Evolutionary conservation across 352 stramenopile genomes (phyloP).

Genomic region (Pythium oligandrum): DNA sequence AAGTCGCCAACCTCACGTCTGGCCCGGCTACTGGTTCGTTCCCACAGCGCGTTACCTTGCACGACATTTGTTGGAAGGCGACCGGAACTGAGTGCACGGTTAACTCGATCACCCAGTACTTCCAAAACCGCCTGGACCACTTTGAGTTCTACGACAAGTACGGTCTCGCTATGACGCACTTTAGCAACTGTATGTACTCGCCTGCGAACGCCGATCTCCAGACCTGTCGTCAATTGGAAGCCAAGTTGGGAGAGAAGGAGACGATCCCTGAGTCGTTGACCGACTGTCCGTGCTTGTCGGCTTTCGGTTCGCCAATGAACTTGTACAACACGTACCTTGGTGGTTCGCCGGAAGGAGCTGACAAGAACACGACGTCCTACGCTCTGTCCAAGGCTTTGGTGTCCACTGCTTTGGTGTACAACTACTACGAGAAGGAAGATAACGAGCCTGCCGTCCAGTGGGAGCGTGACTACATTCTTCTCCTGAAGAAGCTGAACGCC

Average conservation of each 20-base stretch:
- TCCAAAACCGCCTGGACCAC: constrained; percentile 52
- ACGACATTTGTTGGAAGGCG: constrained; percentile 50
- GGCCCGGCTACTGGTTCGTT: constrained; percentile 7
- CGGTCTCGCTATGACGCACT: constrained; percentile 33
- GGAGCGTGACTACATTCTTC: constrained; percentile 60
- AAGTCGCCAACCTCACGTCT: constrained; percentile 17
- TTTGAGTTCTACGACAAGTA: constrained; percentile 56
- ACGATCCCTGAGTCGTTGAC: constrained; percentile 50
- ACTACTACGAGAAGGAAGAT: constrained; percentile 30
- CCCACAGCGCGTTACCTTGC: constrained; percentile 22
- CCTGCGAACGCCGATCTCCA: constrained; percentile 36
- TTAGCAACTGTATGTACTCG: constrained; percentile 38
- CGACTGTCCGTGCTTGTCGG: constrained; percentile 59
- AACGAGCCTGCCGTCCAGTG: constrained; percentile 52
- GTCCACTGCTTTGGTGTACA: constrained; percentile 42
- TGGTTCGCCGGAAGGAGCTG: constrained; percentile 22
- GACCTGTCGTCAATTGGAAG: constrained; percentile 33
- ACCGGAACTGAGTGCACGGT: constrained; percentile 47
- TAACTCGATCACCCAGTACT: constrained; percentile 62
- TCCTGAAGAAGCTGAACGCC: constrained; percentile 43
- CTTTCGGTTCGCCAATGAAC: constrained; percentile 52
- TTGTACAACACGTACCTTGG: constrained; percentile 54
- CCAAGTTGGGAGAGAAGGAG: constrained; percentile 19
- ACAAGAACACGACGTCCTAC: constrained; percentile 27
- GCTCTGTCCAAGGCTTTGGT: constrained; percentile 40